Percentiles rank a stretch among this genome's conserved stretches.
Conservation (phyloP, 2,329 filamentous ascomycete genomes). For the Colletotrichum karsti region DNA sequence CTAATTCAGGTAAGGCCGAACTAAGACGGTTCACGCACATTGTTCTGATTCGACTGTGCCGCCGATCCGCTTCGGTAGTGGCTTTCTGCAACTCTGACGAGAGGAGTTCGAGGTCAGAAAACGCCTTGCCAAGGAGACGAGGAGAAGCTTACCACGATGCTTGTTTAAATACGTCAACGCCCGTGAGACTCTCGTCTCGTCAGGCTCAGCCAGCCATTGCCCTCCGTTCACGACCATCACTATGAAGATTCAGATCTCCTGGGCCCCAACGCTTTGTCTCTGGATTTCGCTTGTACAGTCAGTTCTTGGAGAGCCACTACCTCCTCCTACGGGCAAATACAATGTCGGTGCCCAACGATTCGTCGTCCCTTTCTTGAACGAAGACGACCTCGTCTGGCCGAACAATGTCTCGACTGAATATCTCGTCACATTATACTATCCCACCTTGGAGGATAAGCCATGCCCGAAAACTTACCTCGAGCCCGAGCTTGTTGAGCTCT, state of each 20-base stretch:
- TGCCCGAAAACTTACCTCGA: conserved; percentile 20
- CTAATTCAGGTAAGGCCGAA: background rate
- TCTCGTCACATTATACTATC: conserved; percentile 29
- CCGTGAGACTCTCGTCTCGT: fast-evolving
- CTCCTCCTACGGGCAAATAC: conserved; percentile 13
- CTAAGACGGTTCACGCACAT: background rate
- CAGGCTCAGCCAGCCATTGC: fast-evolving
- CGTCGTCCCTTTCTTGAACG: conserved; percentile 2
- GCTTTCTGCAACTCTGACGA: no score
- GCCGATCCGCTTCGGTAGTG: background rate
- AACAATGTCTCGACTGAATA: conserved; percentile 22
- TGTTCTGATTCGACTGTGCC: background rate
- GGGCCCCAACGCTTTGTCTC: background rate
- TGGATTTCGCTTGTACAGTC: background rate
- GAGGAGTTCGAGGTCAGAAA: background rate
- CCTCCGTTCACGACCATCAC: fast-evolving
- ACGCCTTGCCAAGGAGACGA: background rate
- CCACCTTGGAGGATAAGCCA: background rate
- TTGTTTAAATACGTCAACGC: background rate
- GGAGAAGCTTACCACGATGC: background rate
- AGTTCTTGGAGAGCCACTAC: background rate
- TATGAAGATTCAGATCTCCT: background rate
- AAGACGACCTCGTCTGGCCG: conserved; percentile 12
- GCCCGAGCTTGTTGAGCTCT: conserved; percentile 18
- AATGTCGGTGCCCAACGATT: conserved; percentile 26